A percentile compares a stretch with the other conserved stretches of the same genome.
These are phyloP conservation scores for Epichloe scottii DNA, from an alignment of 2,329 filamentous ascomycete species.

Conservation along the genomic window DNA sequence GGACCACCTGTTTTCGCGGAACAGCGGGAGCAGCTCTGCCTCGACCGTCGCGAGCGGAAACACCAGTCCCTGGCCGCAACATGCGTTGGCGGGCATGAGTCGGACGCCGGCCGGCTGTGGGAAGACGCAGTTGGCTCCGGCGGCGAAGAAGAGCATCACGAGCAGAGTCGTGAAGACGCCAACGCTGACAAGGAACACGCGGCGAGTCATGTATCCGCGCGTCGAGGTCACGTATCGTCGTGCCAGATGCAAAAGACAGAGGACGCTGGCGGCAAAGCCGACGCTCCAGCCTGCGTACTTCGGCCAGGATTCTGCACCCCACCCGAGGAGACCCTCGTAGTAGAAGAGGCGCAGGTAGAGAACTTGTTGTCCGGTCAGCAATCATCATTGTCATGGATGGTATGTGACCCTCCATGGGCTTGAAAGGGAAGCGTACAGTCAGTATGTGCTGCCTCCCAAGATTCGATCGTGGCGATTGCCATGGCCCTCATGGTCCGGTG, in stretches of 20 bases:
- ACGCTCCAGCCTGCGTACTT: neutral
- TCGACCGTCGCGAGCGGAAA: neutral
- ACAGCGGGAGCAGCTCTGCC: slow-evolving; percentile 1
- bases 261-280: neutral
- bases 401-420: no score
- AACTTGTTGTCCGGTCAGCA: neutral
- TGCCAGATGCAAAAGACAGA: neutral
- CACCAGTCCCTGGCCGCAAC: slow-evolving; percentile 6
- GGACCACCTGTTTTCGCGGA: slow-evolving; percentile 1
- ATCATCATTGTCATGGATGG: no score
- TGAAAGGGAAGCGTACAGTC: slow-evolving; percentile 1
- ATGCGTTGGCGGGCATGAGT: slow-evolving; percentile 5
- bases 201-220: neutral
- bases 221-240: neutral
- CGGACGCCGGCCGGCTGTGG: slow-evolving; percentile 2
- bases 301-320: slow-evolving; percentile 6
- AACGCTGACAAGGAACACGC: neutral
- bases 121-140: slow-evolving; percentile 5
- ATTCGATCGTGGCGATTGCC: neutral
- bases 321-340: slow-evolving; percentile 5
- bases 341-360: slow-evolving; percentile 8
- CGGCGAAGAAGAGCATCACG: slow-evolving; percentile 5
- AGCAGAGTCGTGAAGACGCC: slow-evolving; percentile 4
- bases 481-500: slow-evolving; percentile 2
- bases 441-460: neutral